phyloP scores from a whole-genome alignment of 139 green algal species.

The Micractinium sp. region DNA sequence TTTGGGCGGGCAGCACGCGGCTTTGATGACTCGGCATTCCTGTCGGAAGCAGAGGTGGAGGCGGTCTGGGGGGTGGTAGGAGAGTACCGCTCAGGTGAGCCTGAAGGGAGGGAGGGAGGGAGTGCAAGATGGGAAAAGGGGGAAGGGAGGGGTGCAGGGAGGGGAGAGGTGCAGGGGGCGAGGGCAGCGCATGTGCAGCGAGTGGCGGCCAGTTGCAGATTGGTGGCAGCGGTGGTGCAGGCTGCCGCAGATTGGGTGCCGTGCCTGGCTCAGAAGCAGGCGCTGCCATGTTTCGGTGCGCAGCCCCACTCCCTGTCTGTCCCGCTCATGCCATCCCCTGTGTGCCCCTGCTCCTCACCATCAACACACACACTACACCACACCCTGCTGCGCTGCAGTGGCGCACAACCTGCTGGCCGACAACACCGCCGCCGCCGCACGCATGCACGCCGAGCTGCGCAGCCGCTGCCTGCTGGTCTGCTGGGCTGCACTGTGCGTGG shows the following conservation, averaged over 20 bases:
- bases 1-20: constrained; percentile 25
- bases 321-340: not conserved
- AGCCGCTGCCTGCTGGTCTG: constrained; percentile 53
- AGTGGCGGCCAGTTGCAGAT: too few species aligned
- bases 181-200: too few species aligned
- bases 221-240: too few species aligned
- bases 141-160: too few species aligned
- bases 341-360: not conserved
- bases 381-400: not conserved
- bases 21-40: not conserved
- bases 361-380: not conserved
- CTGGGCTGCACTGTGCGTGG: constrained; percentile 58
- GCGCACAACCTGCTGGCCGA: not conserved
- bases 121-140: too few species aligned
- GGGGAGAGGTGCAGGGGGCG: too few species aligned
- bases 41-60: not conserved
- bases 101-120: not conserved
- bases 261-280: too few species aligned
- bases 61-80: not conserved
- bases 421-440: not conserved
- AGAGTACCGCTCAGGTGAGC: constrained; percentile 3
- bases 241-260: too few species aligned
- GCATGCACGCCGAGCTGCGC: constrained; percentile 50
- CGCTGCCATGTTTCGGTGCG: too few species aligned
- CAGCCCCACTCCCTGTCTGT: too few species aligned